phyloP scores from a whole-genome alignment of 2,329 filamentous ascomycete species.

The Pyricularia sp. region DNA sequence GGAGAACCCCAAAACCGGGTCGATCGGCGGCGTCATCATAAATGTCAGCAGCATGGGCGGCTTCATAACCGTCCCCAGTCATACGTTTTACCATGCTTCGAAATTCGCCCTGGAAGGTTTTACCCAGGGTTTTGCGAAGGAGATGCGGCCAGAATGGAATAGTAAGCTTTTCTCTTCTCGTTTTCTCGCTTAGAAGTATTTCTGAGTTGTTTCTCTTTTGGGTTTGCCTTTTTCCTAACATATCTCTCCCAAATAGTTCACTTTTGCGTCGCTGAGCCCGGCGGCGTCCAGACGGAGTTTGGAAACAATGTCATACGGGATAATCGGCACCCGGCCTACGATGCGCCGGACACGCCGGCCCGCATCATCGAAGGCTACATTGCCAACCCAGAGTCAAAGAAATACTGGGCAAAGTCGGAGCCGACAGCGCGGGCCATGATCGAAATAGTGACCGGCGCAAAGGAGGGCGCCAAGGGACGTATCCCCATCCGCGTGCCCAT shows the following conservation, averaged over 20 bases:
- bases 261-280: constrained; percentile 32
- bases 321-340: constrained; percentile 29
- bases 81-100: constrained; percentile 27
- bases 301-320: constrained; percentile 19
- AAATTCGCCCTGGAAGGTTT: constrained; percentile 38
- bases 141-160: constrained; percentile 32
- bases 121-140: constrained; percentile 33
- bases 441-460: constrained; percentile 12
- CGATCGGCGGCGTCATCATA: constrained; percentile 39
- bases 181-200: neutral
- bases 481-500: constrained; percentile 32
- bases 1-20: constrained; percentile 12
- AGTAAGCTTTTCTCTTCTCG: constrained; percentile 16
- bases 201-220: no score
- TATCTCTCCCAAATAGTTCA: constrained; percentile 26
- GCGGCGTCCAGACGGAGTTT: constrained; percentile 27
- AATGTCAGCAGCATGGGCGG: constrained; percentile 46
- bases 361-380: constrained; percentile 20
- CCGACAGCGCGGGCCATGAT: constrained; percentile 27
- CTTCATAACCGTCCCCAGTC: constrained; percentile 22
- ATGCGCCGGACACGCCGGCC: constrained; percentile 20
- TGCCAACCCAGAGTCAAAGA: constrained; percentile 8
- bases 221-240: no score
- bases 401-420: constrained; percentile 22
- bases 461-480: neutral